Evolutionary conservation across 371 early-diverging fungal species (phyloP), one percentile per base, ranked within the genome.

Genomic region (Syncephalastrum sp.): DNA sequence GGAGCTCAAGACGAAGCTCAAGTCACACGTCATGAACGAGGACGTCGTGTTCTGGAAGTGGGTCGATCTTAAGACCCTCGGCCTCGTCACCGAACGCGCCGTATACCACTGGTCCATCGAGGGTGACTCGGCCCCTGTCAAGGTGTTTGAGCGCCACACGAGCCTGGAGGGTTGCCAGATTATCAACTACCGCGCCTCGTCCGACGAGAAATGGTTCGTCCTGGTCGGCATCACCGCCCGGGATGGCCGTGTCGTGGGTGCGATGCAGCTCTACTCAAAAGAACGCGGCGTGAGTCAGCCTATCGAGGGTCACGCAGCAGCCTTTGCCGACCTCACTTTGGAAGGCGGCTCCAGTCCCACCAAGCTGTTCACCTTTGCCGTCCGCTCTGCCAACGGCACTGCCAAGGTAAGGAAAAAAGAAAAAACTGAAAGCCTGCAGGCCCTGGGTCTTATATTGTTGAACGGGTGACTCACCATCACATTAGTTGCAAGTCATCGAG

Each of bases 71-170:
- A 90, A 82, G 61, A 88, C 88, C 16, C 72, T 98, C 43, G 97
- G 93, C 17, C 75, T 97, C 51, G 93, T 97, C n/a, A 96, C 97
- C 14, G 89, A 89, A 33, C 84, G 77, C 4, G 68, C 90, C 19
- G 98, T 97, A 10, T 97, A 88, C 78, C 96, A 96, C 72, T 98
- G 99, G 99, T 87, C 93, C 27, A 91, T 98, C 60, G 96, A 98
- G 59, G 96, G 93, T 42, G 90, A 93, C 6, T 80, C 90, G 4
- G 74, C 75, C 27, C 99, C 97, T 13, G 70, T 70, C 33, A 97
- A 96, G 76, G 76, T 95, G 60, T 98, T 98, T 83, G 98, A 96
- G 56, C 83, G 97, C 42, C 93, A 97, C 66, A 72, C 83, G 16
- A 88, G 67, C 56, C 80, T 98, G 50, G 77, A 69, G 48, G 94